These are phyloP conservation scores for Diplogelasinospora grovesii DNA, from an alignment of 495 filamentous ascomycete genomes.

Conservation along the genomic window DNA sequence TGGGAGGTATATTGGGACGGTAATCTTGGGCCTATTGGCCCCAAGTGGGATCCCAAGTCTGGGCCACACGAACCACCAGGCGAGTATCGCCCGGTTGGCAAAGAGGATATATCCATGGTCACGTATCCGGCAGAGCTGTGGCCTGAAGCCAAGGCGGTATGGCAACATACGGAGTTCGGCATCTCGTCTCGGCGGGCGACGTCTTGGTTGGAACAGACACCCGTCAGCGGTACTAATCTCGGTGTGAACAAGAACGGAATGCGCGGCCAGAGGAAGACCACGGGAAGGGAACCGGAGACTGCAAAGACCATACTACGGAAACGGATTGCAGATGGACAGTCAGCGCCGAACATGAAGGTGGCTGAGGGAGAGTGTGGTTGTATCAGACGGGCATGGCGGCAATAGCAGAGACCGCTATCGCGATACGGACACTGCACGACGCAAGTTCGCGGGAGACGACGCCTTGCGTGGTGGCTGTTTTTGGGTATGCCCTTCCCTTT, in stretches of 20 bases:
- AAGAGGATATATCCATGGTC: slow-evolving; percentile 13
- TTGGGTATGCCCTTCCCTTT: slow-evolving; percentile 10
- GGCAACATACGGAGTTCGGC: slow-evolving; percentile 25
- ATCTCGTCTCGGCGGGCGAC: slow-evolving; percentile 22
- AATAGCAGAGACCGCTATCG: slow-evolving; percentile 3
- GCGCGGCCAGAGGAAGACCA: not conserved
- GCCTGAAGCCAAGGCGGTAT: slow-evolving; percentile 13
- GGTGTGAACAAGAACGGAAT: no score
- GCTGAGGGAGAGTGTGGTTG: slow-evolving; percentile 1
- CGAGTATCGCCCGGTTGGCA: no score
- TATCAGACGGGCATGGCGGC: slow-evolving; percentile 20
- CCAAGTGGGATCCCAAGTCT: no score
- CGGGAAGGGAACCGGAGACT: not conserved
- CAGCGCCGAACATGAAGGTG: not conserved
- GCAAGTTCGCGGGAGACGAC: not conserved
- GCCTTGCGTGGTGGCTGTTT: slow-evolving; percentile 8
- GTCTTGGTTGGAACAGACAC: slow-evolving; percentile 13
- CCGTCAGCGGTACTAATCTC: no score
- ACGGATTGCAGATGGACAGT: slow-evolving; percentile 2
- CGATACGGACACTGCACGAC: slow-evolving; percentile 3
- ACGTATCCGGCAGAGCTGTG: slow-evolving; percentile 8
- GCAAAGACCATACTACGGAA: not conserved
- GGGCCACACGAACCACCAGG: no score
- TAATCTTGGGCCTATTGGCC: no score
- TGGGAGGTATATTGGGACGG: no score